Evolutionary conservation across 441 rosid genomes (phyloP), one percentile per base, ranked within the genome.

Genomic region (Croton setiger): DNA sequence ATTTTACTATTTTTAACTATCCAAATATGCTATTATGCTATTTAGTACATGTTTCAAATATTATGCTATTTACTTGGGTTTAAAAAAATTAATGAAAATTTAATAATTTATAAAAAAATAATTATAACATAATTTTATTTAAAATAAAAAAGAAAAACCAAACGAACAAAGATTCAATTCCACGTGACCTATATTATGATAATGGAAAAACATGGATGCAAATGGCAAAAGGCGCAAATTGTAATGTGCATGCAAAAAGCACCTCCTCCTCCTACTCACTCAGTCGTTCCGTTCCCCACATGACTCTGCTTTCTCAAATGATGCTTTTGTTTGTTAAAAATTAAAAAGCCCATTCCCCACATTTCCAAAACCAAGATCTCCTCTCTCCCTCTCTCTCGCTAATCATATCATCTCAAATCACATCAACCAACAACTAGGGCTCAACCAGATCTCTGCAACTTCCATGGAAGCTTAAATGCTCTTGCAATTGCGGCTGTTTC

Each of bases 381-480:
- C 31, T 27, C 31, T 55, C 60, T 55, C 12, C 5, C n/a, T 55
- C 17, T 21, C n/a, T n/a, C 4, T 6, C 1, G 1, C 8, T 27
- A 10, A 7, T 17, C 59, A 10, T n/a, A 1, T 18, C 11, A 7
- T 49, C 12, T 21, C 60, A 27, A 27, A 27, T 14, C 23, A 3
- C 23, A 55, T 0, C 55, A 23, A 60, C 39, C 7, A 15, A n/a
- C 20, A 12, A 12, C 36, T 36, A 51, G 68, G 68, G 68, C 68
- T n/a, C 51, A 65, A 27, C 47, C 53, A 65, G 68, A 65, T 65
- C 68, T 64, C 68, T 3, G 68, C 58, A n/a, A 49, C 68, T 35
- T 64, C 45, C 35, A 36, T 52, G 59, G 47, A 36, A 18, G 47
- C 45, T 36, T 39, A 4, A 37, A 37, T 35, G 12, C 18, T n/a